Base-by-base conservation (phyloP, 2,329 filamentous ascomycete species). In the Ophidiomyces ophidiicola region DNA sequence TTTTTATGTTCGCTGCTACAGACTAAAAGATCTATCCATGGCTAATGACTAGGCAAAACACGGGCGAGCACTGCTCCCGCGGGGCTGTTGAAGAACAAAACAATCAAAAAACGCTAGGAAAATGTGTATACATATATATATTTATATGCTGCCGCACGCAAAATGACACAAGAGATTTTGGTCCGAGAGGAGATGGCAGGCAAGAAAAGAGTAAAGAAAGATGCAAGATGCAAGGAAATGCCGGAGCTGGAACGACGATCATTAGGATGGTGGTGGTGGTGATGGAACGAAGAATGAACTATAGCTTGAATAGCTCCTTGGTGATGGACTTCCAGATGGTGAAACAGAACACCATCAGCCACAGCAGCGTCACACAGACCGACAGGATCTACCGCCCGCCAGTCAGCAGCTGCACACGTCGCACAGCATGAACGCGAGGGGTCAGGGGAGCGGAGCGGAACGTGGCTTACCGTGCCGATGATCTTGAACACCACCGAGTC, bases 311-410 rank as follows among this genome's bases (percentile, higher is more conserved):
- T 5, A 47, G 29, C 17, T 47, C 45, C 21, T 35, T 41, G 18
- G 45, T 47, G 33, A 38, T 33, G 11, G 40, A 39, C 30, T 47
- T 47, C 29, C 38, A 39, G 15, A 43, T 35, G 26, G 45, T 47
- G 21, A 43, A 36, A 34, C 26, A 24, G 17, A 44, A 43, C 14
- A 47, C 45, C 31, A 47, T 36, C 7, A 45, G 12, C 45, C 45
- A 47, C 12, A 45, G 32, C 23, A 41, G 11, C 7, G 43, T 40
- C 14, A 47, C 43, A 21, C 29, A 36, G 12, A 43, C 24, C 3
- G 43, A 35, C 19, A 45, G 32, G 15, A 45, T 43, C 45, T 46
- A 26, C 2, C 2, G 3, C 2, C n/a, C 17, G 11, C 11, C 7
- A 10, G 36, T 32, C 14, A 32, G 36, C 7, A n/a, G n/a, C n/a